Evolutionary conservation across 352 stramenopile genomes (phyloP), one percentile per base, ranked within the genome.

Genomic region (Pythium oligandrum): DNA sequence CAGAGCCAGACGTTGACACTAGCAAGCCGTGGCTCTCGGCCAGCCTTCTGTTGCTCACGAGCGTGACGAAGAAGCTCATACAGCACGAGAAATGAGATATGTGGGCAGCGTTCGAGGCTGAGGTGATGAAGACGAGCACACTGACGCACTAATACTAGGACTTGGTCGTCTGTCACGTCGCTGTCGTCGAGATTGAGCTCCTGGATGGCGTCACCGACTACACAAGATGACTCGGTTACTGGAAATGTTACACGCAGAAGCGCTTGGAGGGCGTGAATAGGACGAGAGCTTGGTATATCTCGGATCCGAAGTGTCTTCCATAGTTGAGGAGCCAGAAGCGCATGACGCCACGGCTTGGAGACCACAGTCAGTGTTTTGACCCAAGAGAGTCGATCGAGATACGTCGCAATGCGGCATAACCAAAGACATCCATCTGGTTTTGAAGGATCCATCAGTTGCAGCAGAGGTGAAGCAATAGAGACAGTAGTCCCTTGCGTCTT

Each of bases 1-100:
- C 67, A 76, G 5, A 76, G 55, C 58, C 67, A 76, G 3, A 79
- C 32, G 38, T 76, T 61, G 2, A 79, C 32, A 0, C 17, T 26
- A 6, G 53, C 12, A 31, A 66, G 30, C 17, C 12, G 35, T 8
- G 40, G 9, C 1, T 35, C 17, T 26, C 17, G 3, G 8, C 56
- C 44, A 43, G 26, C 43, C 26, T 2, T 6, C n/a, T 43, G 10
- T 10, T 46, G 57, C 40, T 64, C 57, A n/a, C 57, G 57, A 11
- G 36, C 47, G 11, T 68, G 4, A 2, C 60, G 63, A 30, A 60
- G 55, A 36, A 71, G 50, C 34, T 74, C 53, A 44, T 74, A 74
- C 47, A 76, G 40, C 55, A 64, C 12, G 49, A 75, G 38, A 44
- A 75, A 79, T 37, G 63, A 70, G 10, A 79, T 26, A 26, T 57